A percentile compares a stretch with the other conserved stretches of the same genome.
Evolutionary conservation across 2,329 filamentous ascomycete genomes (phyloP).

Genomic region (Aspergillus ruber): DNA sequence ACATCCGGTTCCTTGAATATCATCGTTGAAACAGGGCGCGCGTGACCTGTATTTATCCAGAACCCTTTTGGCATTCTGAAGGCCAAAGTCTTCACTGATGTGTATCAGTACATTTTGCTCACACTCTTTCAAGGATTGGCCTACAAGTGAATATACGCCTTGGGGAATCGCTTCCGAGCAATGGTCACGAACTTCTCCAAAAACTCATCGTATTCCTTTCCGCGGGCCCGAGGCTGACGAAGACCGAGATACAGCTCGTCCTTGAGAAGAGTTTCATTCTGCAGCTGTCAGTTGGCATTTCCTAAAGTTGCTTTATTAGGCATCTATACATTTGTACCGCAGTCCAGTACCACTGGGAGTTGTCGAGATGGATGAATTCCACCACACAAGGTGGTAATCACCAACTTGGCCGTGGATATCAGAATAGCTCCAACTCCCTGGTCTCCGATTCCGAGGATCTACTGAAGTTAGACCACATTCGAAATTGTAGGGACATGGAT

Average conservation of each 20-base stretch:
- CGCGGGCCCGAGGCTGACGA: slow-evolving; percentile 58
- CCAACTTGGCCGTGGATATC: slow-evolving; percentile 77
- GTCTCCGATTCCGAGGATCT: slow-evolving; percentile 84
- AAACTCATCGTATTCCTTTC: slow-evolving; percentile 68
- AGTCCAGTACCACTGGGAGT: slow-evolving; percentile 76
- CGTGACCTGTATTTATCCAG: slow-evolving; percentile 67
- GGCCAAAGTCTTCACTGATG: slow-evolving; percentile 67
- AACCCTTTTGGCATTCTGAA: slow-evolving; percentile 67
- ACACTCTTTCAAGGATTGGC: slow-evolving; percentile 1
- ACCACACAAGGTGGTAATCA: slow-evolving; percentile 77
- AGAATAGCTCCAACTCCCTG: slow-evolving; percentile 80
- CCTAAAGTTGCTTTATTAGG: neutral
- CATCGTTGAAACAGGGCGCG: slow-evolving; percentile 84
- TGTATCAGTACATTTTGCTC: neutral
- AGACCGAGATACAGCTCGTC: slow-evolving; percentile 78
- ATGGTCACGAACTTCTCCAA: slow-evolving; percentile 67
- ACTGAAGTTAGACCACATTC: slow-evolving; percentile 17
- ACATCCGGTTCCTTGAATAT: slow-evolving; percentile 82
- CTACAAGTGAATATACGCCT: slow-evolving; percentile 74
- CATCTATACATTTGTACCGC: slow-evolving; percentile 61
- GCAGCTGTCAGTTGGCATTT: neutral
- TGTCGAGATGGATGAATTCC: slow-evolving; percentile 75
- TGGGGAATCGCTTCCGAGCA: slow-evolving; percentile 64
- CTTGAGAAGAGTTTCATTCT: slow-evolving; percentile 65
- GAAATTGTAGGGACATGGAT: neutral